Percentiles rank a stretch among this genome's conserved stretches.
These are phyloP conservation scores for Colletotrichum paranaense DNA, from an alignment of 2,329 filamentous ascomycete genomes.

Conservation along the genomic window DNA sequence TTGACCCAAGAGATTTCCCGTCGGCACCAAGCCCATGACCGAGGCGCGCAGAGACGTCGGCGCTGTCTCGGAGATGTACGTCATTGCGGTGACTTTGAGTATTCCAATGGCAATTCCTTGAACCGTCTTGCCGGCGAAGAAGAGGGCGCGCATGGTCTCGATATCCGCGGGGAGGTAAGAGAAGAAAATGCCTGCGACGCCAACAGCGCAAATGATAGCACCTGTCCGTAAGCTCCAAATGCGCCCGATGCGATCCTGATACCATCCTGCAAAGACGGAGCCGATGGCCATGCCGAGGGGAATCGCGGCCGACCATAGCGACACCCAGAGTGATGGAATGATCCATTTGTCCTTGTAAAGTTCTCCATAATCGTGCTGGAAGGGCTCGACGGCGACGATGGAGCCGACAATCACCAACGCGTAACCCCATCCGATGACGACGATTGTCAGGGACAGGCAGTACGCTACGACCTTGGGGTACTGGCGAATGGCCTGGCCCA, in stretches of 20 bases:
- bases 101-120: constrained; percentile 43
- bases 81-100: constrained; percentile 41
- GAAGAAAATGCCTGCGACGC: constrained; percentile 43
- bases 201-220: constrained; percentile 39
- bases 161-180: constrained; percentile 36
- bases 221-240: constrained; percentile 40
- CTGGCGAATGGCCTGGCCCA: constrained; percentile 40
- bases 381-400: constrained; percentile 42
- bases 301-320: constrained; percentile 41
- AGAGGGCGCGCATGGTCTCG: constrained; percentile 37
- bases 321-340: constrained; percentile 43
- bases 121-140: constrained; percentile 41
- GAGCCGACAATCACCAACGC: constrained; percentile 42
- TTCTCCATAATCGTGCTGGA: constrained; percentile 44
- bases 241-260: constrained; percentile 43
- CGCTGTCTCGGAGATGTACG: constrained; percentile 52
- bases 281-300: constrained; percentile 41
- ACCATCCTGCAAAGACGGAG: constrained; percentile 41
- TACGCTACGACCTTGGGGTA: constrained; percentile 43
- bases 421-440: constrained; percentile 46
- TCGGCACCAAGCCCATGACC: constrained; percentile 43
- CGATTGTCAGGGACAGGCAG: constrained; percentile 41
- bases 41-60: constrained; percentile 42
- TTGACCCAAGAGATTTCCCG: constrained; percentile 42
- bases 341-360: constrained; percentile 38